Evolutionary conservation across 176 grass and related monocot genomes (phyloP), one percentile per base, ranked within the genome.

Genomic region (Carex scoparia): DNA sequence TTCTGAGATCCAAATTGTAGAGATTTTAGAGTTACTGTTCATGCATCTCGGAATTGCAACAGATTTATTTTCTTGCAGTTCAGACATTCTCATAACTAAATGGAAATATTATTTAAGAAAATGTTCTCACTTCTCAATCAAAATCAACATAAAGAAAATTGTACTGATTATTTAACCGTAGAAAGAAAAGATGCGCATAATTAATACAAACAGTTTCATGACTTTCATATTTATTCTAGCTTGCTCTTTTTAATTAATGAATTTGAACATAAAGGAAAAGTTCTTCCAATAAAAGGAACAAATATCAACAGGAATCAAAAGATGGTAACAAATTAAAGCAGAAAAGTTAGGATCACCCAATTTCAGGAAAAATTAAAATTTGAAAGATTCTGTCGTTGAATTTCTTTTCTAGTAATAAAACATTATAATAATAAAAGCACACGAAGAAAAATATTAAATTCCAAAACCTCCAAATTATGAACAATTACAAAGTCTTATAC

Each of bases 21-120:
- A 23, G 23, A 23, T 23, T 23, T 23, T 23, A 23, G 23, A 23
- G 23, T 23, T 23, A 23, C 23, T 23, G 23, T 23, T 23, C 23
- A 23, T 23, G 23, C 23, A 23, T 23, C 23, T 23, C 23, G 23
- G 23, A 23, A 23, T 23, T 23, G 23, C 23, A 23, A 23, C 23
- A 23, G 23, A 23, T 23, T 48, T 46, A 10, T 19, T 11, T 16
- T n/a, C 53, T 33, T 53, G 15, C 46, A 2, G 18, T 19, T 48
- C 70, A 14, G 70, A 74, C 19, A 54, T 51, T 49, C 44, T 74
- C 70, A 74, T 74, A 48, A 71, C 69, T 10, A 70, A 55, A 76
- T 53, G 4, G 23, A 14, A 4, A 55, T 4, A 3, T 27, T 2
- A 27, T 63, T 23, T 63, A 18, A 76, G 15, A 55, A 76, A 14